phyloP scores from a whole-genome alignment of 108 stramenopile species.

The Cyclotella atomus region DNA sequence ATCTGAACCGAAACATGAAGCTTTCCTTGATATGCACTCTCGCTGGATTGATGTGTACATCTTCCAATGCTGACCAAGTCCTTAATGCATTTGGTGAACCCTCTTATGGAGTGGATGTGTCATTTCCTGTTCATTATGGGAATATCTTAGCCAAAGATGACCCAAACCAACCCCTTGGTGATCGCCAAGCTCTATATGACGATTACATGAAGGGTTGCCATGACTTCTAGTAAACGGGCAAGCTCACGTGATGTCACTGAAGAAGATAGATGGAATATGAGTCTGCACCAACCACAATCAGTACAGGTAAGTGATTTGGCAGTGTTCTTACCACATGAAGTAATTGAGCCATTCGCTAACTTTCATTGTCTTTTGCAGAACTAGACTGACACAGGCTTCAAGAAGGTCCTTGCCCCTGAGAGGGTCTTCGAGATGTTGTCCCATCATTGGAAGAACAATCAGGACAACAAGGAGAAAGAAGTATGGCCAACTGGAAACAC shows the following conservation, averaged over 20 bases:
- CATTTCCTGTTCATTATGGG: constrained; percentile 77
- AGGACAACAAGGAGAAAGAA: constrained; percentile 58
- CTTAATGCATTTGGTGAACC: constrained; percentile 45
- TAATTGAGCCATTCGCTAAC: not conserved
- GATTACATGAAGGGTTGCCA: constrained; percentile 82
- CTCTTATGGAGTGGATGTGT: constrained; percentile 79
- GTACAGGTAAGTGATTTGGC: constrained; percentile 60
- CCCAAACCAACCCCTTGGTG: constrained; percentile 48
- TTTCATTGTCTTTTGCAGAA: constrained; percentile 38
- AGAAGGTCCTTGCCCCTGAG: constrained; percentile 69
- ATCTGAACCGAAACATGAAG: constrained; percentile 52
- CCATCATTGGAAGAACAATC: constrained; percentile 68
- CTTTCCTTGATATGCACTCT: constrained; percentile 22
- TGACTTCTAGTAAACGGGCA: constrained; percentile 49
- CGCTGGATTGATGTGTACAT: constrained; percentile 9
- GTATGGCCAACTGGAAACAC: constrained; percentile 75
- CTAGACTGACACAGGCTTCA: constrained; percentile 83
- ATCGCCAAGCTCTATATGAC: constrained; percentile 66
- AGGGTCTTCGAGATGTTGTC: constrained; percentile 61
- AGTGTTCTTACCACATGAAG: not conserved
- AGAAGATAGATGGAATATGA: constrained; percentile 74
- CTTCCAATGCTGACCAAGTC: constrained; percentile 23
- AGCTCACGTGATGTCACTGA: constrained; percentile 67
- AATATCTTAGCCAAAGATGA: constrained; percentile 25
- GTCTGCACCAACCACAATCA: constrained; percentile 71